Base-by-base conservation (phyloP, 1,284 basidiomycete genomes). In the Boletellus dicymbophilus region DNA sequence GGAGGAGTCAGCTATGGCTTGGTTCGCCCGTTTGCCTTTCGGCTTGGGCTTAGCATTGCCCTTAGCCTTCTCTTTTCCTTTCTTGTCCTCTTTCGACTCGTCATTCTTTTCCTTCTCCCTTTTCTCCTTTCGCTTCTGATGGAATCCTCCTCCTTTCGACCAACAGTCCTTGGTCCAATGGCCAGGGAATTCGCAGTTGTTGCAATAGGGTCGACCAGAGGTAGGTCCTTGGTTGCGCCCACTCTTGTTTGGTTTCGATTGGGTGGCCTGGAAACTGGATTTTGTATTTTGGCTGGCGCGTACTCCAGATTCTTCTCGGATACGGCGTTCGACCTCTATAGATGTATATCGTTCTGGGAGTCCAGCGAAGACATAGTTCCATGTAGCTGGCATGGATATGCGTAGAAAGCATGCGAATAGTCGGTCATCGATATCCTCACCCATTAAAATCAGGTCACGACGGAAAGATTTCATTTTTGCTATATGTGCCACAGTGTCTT, bases 381-480 rank as follows among this genome's bases (percentile, higher is more conserved):
- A 48, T 0, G 20, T 25, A 0, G 34, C 0, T 1, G 38, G 43
- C 52, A 56, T 54, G 18, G 44, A 54, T 2, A 56, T 38, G 2
- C 12, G 9, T 1, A 55, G 48, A 20, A 54, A 55, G 2, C 52
- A 54, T 1, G 36, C 25, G 1, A 53, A 53, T 1, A 53, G 30
- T 1, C 50, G 16, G 10, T 50, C 21, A 3, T 20, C 12, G 5
- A 53, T 44, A 27, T 53, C 44, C 3, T 10, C 10, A 0, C 25
- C 1, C 51, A 52, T 52, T 0, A 52, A 33, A 4, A 43, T 34
- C 0, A 53, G 26, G 33, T 50, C 37, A 13, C 18, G 8, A 2
- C 5, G 3, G 9, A 25, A 31, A 1, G 13, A 11, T 18, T 46
- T 53, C 31, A 53, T 53, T 27, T 53, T 53, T 0, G 30, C 20